A percentile compares a stretch with the other conserved stretches of the same genome.
These are phyloP conservation scores for Plasmopara muralis DNA, from an alignment of 352 stramenopile genomes.

Conservation along the genomic window DNA sequence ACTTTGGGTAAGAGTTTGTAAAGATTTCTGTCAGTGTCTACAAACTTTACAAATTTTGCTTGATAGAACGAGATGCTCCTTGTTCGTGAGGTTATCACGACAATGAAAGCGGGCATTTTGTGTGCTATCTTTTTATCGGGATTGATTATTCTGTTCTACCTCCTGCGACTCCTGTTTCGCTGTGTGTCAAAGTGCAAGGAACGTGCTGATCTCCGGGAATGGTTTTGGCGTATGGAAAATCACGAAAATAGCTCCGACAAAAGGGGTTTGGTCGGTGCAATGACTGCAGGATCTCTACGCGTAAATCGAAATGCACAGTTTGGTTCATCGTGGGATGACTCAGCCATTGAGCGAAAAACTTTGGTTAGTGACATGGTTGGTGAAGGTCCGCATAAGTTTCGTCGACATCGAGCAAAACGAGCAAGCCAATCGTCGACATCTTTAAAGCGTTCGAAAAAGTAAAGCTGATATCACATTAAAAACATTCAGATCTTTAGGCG, in stretches of 20 bases:
- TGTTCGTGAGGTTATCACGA: constrained; percentile 77
- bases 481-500: neutral
- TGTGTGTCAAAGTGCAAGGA: constrained; percentile 67
- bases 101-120: constrained; percentile 79
- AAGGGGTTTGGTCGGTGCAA: constrained; percentile 3
- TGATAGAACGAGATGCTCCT: constrained; percentile 70
- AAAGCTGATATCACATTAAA: constrained; percentile 10
- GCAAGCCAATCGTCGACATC: constrained; percentile 14
- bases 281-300: constrained; percentile 28
- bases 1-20: constrained; percentile 31
- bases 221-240: constrained; percentile 65
- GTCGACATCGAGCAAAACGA: constrained; percentile 28
- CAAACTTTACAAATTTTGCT: constrained; percentile 1
- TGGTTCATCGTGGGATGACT: constrained; percentile 71
- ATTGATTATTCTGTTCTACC: constrained; percentile 67
- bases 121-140: constrained; percentile 63
- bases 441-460: constrained; percentile 22
- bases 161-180: constrained; percentile 59
- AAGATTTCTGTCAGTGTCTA: neutral
- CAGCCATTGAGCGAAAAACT: constrained; percentile 71
- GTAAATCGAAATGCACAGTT: constrained; percentile 74
- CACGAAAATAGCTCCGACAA: constrained; percentile 7
- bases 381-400: constrained; percentile 32
- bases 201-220: constrained; percentile 65
- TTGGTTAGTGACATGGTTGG: constrained; percentile 57